These are phyloP conservation scores for Gossypioides kirkii DNA, from an alignment of 345 rosid genomes.

Conservation along the genomic window DNA sequence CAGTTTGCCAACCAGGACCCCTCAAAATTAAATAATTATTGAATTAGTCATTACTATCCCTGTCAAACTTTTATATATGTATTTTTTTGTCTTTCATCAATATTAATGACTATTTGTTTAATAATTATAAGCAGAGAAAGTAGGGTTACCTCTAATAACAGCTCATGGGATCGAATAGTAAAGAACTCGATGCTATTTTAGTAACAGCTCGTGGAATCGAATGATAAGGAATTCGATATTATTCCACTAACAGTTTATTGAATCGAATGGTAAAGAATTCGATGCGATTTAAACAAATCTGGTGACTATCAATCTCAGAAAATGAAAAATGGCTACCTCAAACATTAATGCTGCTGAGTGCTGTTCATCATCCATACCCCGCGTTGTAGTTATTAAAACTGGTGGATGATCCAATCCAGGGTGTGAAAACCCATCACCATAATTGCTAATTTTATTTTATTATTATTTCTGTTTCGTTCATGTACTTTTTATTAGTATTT, in stretches of 20 bases:
- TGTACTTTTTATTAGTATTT: too few relatives aligned
- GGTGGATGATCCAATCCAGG: not conserved
- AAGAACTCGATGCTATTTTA: too few relatives aligned
- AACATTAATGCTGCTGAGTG: not conserved
- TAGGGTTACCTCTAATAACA: too few relatives aligned
- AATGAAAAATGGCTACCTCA: not conserved
- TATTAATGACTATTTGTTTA: not conserved
- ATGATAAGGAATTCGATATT: too few relatives aligned
- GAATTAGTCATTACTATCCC: not conserved
- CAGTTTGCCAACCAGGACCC: slow-evolving; percentile 5
- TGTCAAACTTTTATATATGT: not conserved
- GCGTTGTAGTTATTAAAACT: not conserved
- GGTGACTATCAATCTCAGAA: too few relatives aligned
- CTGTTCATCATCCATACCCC: not conserved
- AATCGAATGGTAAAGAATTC: too few relatives aligned
- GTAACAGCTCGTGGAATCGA: too few relatives aligned
- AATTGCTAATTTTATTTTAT: not conserved
- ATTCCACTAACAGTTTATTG: too few relatives aligned
- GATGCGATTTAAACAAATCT: too few relatives aligned
- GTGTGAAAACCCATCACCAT: not conserved
- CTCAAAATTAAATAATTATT: not conserved
- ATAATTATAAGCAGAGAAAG: not conserved
- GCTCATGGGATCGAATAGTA: too few relatives aligned
- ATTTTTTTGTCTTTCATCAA: not conserved
- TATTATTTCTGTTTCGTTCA: not conserved